phyloP scores from a whole-genome alignment of 257 asterid species.

The Jasminum sambac region DNA sequence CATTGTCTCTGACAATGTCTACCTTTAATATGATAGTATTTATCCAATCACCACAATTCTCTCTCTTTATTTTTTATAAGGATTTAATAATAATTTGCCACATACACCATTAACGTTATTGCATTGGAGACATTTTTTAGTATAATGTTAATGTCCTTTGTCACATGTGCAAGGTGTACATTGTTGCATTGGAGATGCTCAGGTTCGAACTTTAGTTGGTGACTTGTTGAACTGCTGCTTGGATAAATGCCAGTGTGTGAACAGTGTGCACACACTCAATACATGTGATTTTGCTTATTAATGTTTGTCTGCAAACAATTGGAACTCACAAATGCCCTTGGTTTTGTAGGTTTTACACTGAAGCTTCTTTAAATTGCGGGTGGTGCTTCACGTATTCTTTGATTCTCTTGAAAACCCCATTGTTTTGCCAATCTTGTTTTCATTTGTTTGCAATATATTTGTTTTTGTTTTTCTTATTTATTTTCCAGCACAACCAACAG shows the following conservation, averaged over 20 bases:
- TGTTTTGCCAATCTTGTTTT: slow-evolving; percentile 20
- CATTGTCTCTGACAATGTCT: no score
- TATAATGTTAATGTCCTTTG: no score
- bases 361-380: slow-evolving; percentile 24
- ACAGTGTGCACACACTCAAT: not conserved
- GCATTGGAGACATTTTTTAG: no score
- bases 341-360: slow-evolving; percentile 36
- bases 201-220: not conserved
- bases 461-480: slow-evolving; percentile 19
- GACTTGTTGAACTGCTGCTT: not conserved
- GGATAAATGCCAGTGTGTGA: not conserved
- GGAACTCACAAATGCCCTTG: not conserved
- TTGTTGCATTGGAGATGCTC: no score
- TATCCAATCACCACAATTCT: no score
- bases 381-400: slow-evolving; percentile 30
- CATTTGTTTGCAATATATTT: slow-evolving; percentile 14
- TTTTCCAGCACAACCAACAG: slow-evolving; percentile 31
- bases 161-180: no score
- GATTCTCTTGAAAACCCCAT: slow-evolving; percentile 23
- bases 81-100: no score
- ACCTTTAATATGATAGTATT: no score
- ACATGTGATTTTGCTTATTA: not conserved
- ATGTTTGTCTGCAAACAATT: not conserved
- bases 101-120: no score
- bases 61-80: no score